Percentiles rank a stretch among this genome's conserved stretches.
Evolutionary conservation across 805 yeast genomes (phyloP).

Genomic region (Yamadazyma tumulicola): DNA sequence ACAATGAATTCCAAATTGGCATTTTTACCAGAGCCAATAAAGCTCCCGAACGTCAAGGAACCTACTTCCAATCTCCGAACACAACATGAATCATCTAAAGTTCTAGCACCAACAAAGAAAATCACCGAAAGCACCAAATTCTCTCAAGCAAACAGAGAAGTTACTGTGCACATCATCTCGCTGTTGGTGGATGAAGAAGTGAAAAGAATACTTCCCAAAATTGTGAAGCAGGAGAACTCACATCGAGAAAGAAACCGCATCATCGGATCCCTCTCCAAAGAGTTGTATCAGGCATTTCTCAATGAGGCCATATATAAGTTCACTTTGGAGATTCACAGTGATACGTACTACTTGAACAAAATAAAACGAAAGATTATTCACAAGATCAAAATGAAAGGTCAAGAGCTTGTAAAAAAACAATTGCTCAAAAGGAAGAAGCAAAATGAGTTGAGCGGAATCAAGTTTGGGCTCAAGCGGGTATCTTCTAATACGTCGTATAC

Average conservation of each 20-base stretch:
- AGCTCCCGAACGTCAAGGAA: too few species aligned
- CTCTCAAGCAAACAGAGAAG: too few species aligned
- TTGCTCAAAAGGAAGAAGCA: slow-evolving; percentile 18
- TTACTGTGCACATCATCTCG: too few species aligned
- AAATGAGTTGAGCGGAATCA: slow-evolving; percentile 32
- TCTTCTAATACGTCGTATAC: slow-evolving; percentile 11
- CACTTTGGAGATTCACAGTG: slow-evolving; percentile 45
- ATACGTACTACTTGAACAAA: slow-evolving; percentile 24
- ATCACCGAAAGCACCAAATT: too few species aligned
- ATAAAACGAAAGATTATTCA: slow-evolving; percentile 29
- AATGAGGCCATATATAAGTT: slow-evolving; percentile 50
- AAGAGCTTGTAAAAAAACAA: slow-evolving; percentile 19
- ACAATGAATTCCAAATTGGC: too few species aligned
- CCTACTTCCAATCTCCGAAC: too few species aligned
- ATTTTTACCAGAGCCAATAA: too few species aligned
- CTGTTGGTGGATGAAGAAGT: slow-evolving; percentile 25
- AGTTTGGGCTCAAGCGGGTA: slow-evolving; percentile 18
- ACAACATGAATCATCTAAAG: too few species aligned
- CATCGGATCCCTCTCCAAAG: slow-evolving; percentile 42
- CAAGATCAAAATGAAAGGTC: slow-evolving; percentile 27
- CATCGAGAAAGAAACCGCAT: slow-evolving; percentile 19
- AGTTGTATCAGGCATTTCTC: slow-evolving; percentile 58
- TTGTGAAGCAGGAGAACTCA: slow-evolving; percentile 20
- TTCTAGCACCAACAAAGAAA: too few species aligned
- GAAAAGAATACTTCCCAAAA: slow-evolving; percentile 19